Percentiles rank a stretch among this genome's conserved stretches.
Conservation (phyloP, 73 alveolate species). For the Tetrahymena malaccensis region DNA sequence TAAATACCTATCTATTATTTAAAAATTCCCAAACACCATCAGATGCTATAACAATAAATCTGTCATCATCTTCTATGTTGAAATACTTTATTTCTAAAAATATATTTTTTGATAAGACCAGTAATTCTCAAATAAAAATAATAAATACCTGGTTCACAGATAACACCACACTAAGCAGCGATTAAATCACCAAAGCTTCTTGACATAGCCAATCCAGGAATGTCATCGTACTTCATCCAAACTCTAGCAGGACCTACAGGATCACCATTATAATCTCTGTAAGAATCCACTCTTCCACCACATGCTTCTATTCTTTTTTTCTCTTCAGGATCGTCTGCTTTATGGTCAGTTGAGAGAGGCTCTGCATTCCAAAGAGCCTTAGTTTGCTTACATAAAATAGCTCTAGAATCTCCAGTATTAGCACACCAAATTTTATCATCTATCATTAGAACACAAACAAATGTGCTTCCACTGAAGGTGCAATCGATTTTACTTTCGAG, state of each 20-base stretch:
- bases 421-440: constrained; percentile 65
- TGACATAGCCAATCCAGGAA: constrained; percentile 97
- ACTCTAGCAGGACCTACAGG: constrained; percentile 81
- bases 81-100: constrained; percentile 45
- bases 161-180: constrained; percentile 88
- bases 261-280: constrained; percentile 50
- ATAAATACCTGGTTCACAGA: constrained; percentile 57
- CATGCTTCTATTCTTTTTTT: constrained; percentile 47
- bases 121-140: not conserved
- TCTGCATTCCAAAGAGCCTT: constrained; percentile 7
- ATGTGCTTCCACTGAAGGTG: constrained; percentile 83
- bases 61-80: constrained; percentile 38
- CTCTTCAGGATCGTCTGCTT: constrained; percentile 74
- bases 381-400: constrained; percentile 37
- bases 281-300: constrained; percentile 70
- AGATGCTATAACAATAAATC: constrained; percentile 60
- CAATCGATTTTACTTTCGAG: not conserved
- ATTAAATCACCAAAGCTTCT: constrained; percentile 93
- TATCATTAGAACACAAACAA: constrained; percentile 57
- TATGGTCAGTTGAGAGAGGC: constrained; percentile 71
- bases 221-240: constrained; percentile 61
- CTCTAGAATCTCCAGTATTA: constrained; percentile 91
- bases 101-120: not conserved
- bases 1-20: constrained; percentile 20
- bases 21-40: constrained; percentile 79